phyloP scores from a whole-genome alignment of 2,329 filamentous ascomycete genomes.

The Pseudocercospora crystallina region DNA sequence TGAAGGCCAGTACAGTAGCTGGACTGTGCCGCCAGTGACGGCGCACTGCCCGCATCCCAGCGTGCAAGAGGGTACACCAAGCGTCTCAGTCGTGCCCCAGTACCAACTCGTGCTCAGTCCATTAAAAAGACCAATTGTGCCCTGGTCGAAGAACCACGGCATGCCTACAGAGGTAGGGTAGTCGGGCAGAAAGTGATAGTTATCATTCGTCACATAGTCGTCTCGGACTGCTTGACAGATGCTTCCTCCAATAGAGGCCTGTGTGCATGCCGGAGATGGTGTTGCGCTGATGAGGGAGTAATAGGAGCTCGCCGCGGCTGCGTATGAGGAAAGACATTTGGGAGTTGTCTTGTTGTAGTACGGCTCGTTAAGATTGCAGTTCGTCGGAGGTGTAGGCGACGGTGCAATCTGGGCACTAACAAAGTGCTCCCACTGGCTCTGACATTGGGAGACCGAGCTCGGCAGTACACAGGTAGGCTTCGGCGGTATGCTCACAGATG shows the following conservation, averaged over 20 bases:
- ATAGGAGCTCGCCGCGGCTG: neutral
- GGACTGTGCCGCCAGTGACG: slow-evolving; percentile 22
- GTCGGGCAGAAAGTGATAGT: neutral
- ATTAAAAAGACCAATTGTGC: slow-evolving; percentile 2
- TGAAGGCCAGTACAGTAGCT: slow-evolving; percentile 24
- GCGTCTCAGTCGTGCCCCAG: slow-evolving; percentile 17
- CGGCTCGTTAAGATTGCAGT: slow-evolving; percentile 13
- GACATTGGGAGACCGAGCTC: slow-evolving; percentile 10
- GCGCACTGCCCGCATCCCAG: slow-evolving; percentile 23
- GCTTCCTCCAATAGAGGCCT: slow-evolving; percentile 15
- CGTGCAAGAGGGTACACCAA: slow-evolving; percentile 18
- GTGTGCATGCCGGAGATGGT: slow-evolving; percentile 9
- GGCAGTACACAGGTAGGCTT: slow-evolving; percentile 16
- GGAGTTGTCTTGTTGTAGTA: slow-evolving; percentile 3
- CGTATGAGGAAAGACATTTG: slow-evolving; percentile 9
- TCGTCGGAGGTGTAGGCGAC: slow-evolving; percentile 14
- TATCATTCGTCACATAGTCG: slow-evolving; percentile 1
- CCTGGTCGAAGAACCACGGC: slow-evolving; percentile 4
- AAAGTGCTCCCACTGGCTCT: slow-evolving; percentile 12
- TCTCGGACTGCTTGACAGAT: slow-evolving; percentile 12
- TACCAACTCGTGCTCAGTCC: slow-evolving; percentile 6
- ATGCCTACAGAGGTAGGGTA: neutral
- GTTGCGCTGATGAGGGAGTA: neutral
- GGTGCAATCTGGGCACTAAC: slow-evolving; percentile 13
- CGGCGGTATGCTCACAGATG: neutral